These are phyloP conservation scores for Saccharomycodes ludwigii DNA, from an alignment of 805 yeast species.

Conservation along the genomic window DNA sequence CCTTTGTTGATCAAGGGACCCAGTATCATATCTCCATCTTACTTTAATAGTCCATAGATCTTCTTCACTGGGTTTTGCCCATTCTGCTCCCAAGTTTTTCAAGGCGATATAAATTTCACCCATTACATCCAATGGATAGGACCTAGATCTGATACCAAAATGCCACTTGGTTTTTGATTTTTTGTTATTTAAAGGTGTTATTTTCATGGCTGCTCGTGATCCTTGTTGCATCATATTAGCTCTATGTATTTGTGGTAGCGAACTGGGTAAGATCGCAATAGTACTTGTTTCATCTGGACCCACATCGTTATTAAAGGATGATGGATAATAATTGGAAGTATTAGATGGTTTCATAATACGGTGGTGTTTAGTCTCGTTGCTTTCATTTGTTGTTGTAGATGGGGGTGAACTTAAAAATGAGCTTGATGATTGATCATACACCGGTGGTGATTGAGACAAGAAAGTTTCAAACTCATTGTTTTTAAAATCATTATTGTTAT, in stretches of 20 bases:
- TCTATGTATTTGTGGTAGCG: slow-evolving; percentile 86
- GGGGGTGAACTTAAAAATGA: slow-evolving; percentile 10
- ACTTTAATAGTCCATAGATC: slow-evolving; percentile 94
- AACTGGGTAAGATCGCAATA: slow-evolving; percentile 85
- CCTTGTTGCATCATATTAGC: slow-evolving; percentile 74
- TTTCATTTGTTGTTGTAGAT: slow-evolving; percentile 4
- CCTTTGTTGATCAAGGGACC: slow-evolving; percentile 13
- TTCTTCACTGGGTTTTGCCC: slow-evolving; percentile 92
- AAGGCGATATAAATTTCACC: slow-evolving; percentile 94
- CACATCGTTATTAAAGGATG: slow-evolving; percentile 13
- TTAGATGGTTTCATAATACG: not conserved
- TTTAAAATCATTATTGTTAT: slow-evolving; percentile 22
- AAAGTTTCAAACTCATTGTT: slow-evolving; percentile 45
- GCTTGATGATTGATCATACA: slow-evolving; percentile 19
- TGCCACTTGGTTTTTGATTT: slow-evolving; percentile 96
- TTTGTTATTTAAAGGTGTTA: slow-evolving; percentile 52
- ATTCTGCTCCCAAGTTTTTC: slow-evolving; percentile 89
- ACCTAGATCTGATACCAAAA: slow-evolving; percentile 90
- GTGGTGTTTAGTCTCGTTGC: not conserved
- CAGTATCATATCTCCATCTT: slow-evolving; percentile 45
- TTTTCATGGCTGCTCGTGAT: slow-evolving; percentile 33
- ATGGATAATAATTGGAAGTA: slow-evolving; percentile 5
- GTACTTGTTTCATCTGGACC: slow-evolving; percentile 41
- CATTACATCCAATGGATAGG: slow-evolving; percentile 97
- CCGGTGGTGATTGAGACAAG: slow-evolving; percentile 50